Base-by-base conservation (phyloP, 2,329 filamentous ascomycete genomes). In the Blastomyces emzantsi region DNA sequence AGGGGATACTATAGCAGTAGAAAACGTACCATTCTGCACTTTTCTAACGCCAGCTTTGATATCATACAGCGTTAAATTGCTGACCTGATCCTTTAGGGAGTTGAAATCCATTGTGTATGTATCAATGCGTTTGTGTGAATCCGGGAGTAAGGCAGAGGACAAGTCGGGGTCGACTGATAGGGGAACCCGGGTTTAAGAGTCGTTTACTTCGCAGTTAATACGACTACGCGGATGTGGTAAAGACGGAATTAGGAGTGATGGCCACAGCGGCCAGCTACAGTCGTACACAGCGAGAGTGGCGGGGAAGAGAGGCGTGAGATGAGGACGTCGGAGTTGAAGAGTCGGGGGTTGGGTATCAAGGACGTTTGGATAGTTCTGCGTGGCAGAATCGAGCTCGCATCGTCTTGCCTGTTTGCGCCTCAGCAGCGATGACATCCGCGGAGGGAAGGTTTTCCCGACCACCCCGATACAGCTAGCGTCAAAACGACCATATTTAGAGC, bases 21-120 rank as follows among this genome's bases (percentile, higher is more conserved):
- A 49, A 49, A 13, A 41, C 55, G 11, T 15, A 96, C 92, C 92
- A 93, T 97, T 97, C 74, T 97, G 92, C 65, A 95, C 90, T 78
- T 97, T 96, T 70, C 92, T 88, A 70, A 97, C 91, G 68, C 92
- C 90, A 63, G 92, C 92, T 81, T 97, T 97, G 80, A 97, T 75
- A 78, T 97, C 92, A 82, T 97, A 97, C 77, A 97, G 83, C 72
- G 90, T 90, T 83, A 97, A 83, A 80, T 94, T 95, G 81, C 88
- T 88, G 77, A 96, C 91, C 78, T 90, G 87, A 71, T 90, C 90
- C 77, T 90, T 93, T 63, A 97, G 78, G 73, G 83, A 90, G 78
- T 87, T 88, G 75, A 95, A 83, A 83, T 97, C 90, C 92, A 96
- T 96, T 71, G 74, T 80, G 66, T 49, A 43, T 36, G 22, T 45